Percentiles rank a stretch among this genome's conserved stretches.
These are phyloP conservation scores for Heteromeles arbutifolia DNA, from an alignment of 306 rosid species.

Conservation along the genomic window DNA sequence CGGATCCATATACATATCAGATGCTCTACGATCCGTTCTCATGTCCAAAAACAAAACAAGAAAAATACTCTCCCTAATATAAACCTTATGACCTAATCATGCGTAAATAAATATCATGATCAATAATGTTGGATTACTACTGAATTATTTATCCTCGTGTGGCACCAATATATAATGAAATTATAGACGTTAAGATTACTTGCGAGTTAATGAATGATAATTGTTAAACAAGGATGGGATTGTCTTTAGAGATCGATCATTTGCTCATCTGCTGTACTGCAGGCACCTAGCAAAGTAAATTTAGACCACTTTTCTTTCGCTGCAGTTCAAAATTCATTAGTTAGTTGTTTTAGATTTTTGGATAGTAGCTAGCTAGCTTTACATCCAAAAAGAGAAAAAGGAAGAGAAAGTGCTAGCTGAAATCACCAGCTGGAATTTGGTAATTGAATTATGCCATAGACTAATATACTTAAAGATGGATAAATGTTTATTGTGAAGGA, in stretches of 20 bases:
- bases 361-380: no score
- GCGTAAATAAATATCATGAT: neutral
- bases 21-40: neutral
- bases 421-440: no score
- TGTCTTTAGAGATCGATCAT: neutral
- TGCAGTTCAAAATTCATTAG: neutral
- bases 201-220: neutral
- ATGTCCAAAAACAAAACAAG: neutral
- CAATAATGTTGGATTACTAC: neutral
- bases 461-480: no score
- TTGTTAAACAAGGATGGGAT: neutral
- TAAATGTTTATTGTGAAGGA: neutral
- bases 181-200: neutral
- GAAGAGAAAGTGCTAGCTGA: no score
- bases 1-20: constrained; percentile 1
- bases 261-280: neutral
- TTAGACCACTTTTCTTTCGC: neutral
- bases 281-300: neutral
- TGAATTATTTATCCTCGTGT: neutral
- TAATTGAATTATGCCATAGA: no score
- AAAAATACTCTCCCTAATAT: neutral
- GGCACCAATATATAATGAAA: neutral
- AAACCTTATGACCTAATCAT: neutral
- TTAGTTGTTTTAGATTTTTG: no score
- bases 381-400: no score